Evolutionary conservation across 1,139 yeast genomes (phyloP), one percentile per base, ranked within the genome.

Genomic region (Trichomonascaceae sp.): DNA sequence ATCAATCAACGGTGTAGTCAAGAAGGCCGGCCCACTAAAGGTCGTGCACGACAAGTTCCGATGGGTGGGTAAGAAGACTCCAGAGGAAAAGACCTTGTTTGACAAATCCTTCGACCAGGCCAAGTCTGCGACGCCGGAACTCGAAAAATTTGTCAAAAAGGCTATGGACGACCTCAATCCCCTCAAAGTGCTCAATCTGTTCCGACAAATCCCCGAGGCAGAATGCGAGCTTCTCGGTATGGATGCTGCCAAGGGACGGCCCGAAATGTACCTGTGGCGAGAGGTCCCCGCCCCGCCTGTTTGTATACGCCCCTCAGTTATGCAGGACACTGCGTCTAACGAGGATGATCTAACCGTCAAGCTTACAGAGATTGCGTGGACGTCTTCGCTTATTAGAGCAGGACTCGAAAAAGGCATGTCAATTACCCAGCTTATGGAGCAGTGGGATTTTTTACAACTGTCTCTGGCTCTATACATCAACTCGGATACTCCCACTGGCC

Each of bases 251-350:
- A 69, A 75, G 44, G 96, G 97, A 27, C 69, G 98, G 44, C 98
- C 98, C 2, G 98, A 89, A 57, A 84, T 80, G 71, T 89, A 87
- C 56, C 73, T 92, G 30, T 92, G 98, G 99, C 71, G 94, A 50
- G 92, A 87, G 54, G 67, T 92, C 36, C 98, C 98, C 0, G 98
- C 97, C 0, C 98, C 99, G 1, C 99, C 99, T 0, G 96, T 92
- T 16, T 92, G 98, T 66, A 89, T 92, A 37, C 74, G 99, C 47
- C 99, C 99, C 1, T 87, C 97, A 4, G 97, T 92, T 25, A 84
- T 84, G 85, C 92, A 84, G 54, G 93, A 89, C 39, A 84, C 87
- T 30, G 77, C 82, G 1, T 78, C 93, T 26, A 92, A 92, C 57
- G 99, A 92, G 62, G 99, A 92, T 57, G 99, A 92, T 59, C 66